Base-by-base conservation (phyloP, 2,329 filamentous ascomycete genomes). In the Apiospora kogelbergensis region DNA sequence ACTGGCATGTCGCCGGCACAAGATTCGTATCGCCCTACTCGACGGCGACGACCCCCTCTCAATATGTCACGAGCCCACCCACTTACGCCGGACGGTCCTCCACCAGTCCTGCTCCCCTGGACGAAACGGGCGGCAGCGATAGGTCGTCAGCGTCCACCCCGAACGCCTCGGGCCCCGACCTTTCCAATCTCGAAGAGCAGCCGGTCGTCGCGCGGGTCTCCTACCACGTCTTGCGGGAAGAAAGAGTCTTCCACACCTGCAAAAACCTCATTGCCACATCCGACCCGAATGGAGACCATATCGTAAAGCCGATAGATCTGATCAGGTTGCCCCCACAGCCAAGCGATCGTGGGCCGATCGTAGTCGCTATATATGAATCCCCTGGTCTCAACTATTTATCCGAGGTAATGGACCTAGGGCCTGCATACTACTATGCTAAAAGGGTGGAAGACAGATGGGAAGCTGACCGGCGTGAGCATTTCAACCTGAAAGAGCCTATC, bases 181-280 rank as follows among this genome's bases (percentile, higher is more conserved):
- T 85, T 71, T 83, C 84, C 53, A 87, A 86, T 70, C 75, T 88
- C 60, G 91, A 89, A 80, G 86, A 89, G 69, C 75, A 76, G 71
- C 86, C 87, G 9, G 90, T 98, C 6, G 84, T 97, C 37, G 95
- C 94, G 57, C 90, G 94, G 26, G 86, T 98, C 60, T 97, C 95
- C 0, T 91, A 89, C 71, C 93, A 97, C 80, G 87, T 91, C 20
- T 84, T 97, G 67, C 90, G 95, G 9, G 89, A 98, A 74, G 95
- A 98, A 82, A 87, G 95, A 71, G 91, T 95, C 69, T 98, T 92
- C 76, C 93, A 97, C 74, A 92, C 96, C 73, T 89, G 91, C 76
- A 93, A 92, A 80, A 89, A 85, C 70, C 84, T 97, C 65, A 89
- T 90, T 46, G 84, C 88, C 68, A 89, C 90, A 17, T 90, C 89